Base-by-base conservation (phyloP, 768 basidiomycete genomes). In the Infundibulicybe gibba region DNA sequence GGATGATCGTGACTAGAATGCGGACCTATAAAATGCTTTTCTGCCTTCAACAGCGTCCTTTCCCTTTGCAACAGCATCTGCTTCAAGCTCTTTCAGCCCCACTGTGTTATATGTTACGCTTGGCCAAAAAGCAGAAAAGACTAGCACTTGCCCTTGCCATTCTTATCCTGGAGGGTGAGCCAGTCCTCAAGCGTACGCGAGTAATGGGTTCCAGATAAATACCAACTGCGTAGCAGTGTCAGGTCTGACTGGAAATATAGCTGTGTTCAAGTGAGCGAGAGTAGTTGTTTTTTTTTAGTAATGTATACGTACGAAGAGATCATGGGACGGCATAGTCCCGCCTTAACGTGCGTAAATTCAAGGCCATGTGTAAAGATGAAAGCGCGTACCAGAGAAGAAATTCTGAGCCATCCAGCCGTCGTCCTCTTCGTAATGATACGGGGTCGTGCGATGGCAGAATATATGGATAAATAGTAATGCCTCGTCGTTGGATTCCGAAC, bases 351-450 rank as follows among this genome's bases (percentile, higher is more conserved):
- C 30, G 12, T 45, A 25, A 17, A 37, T 8, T 20, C 8, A 41
- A 32, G 44, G 16, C 37, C 21, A 47, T 6, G 40, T 41, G 16
- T 40, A 33, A 38, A 25, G 40, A 38, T 31, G 20, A 31, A 21
- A 16, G 25, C 31, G 8, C 57, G 19, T 48, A 72, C 76, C 82
- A 8, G 81, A 79, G 60, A 87, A 86, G 66, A 87, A 87, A 32
- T 77, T 82, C 62, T 82, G 68, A 5, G 82, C 76, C 85, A 87
- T 87, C 85, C 85, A 87, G 5, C 83, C 82, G 49, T 85, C 84
- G 44, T 69, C 72, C 44, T 82, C 76, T 46, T 79, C 79, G 49
- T 86, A 87, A 52, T 87, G 82, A 55, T 87, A 87, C 6, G 85
- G 81, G 0, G 68, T 80, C 3, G 69, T 72, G 37, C 61, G 60